Evolutionary conservation across 352 stramenopile species (phyloP), one percentile per base, ranked within the genome.

Genomic region (Phytophthora pinifolia): DNA sequence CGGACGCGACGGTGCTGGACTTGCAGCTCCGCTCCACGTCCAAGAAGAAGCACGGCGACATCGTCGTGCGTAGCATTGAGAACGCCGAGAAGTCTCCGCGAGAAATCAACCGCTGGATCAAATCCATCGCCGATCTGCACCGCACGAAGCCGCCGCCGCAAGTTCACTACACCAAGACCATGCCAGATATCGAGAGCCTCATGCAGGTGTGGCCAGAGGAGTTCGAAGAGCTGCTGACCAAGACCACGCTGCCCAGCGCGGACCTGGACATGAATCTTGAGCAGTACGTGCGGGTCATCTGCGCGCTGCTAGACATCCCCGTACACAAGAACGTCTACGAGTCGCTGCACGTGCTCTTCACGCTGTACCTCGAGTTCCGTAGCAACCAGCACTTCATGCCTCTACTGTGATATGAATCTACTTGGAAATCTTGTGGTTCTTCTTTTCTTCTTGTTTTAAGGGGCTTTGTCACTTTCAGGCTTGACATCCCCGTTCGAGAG

Each of bases 41-140:
- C 42, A 98, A 98, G 76, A 98, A 97, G 65, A 94, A 95, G 51
- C 78, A 97, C 59, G 86, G 86, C 36, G 81, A 98, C 54, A 83
- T 97, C 22, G 76, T 91, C 17, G 93, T 99, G 15, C 85, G 92
- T 33, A 96, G 78, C 56, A 98, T 99, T 33, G 92, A 98, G 62
- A 94, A 98, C 62, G 91, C 95, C 13, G 79, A 97, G 60, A 97
- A 98, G 37, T 79, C 92, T 10, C 80, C 89, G 8, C 77, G 91
- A 53, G 94, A 98, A 61, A 97, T 99, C 51, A 81, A 98, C 42
- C 75, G 87, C 31, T 99, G 96, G 96, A 96, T 99, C 55, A 92
- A 96, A 46, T 97, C 78, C 62, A 98, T 99, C 42, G 83, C 88
- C 12, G 95, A 98, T 30, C 72, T 98, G 49, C 92, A 98, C 54